phyloP scores from a whole-genome alignment of 176 grass and related monocot species.

The Tuctoria greenei region DNA sequence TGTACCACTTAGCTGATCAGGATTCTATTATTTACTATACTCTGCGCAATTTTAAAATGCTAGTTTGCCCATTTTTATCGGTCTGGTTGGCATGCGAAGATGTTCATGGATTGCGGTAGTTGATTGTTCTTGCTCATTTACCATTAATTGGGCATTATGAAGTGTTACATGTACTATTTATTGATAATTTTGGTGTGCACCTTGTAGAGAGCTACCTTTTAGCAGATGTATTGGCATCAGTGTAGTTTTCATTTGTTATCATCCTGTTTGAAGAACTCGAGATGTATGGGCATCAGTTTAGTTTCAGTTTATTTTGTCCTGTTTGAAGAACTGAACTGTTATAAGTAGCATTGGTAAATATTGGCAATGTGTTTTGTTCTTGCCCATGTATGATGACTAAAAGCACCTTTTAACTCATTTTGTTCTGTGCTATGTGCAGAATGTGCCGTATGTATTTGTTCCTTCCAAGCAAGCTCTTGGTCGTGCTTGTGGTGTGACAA shows the following conservation, averaged over 20 bases:
- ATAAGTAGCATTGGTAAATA: not conserved
- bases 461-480: conserved; percentile 83
- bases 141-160: not conserved
- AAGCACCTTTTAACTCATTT: not conserved
- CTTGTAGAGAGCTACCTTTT: not conserved
- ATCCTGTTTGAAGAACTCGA: conserved; percentile 11
- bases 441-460: conserved; percentile 86
- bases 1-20: not conserved
- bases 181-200: not conserved
- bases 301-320: not conserved
- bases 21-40: not conserved
- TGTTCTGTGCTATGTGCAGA: conserved; percentile 40
- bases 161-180: not conserved
- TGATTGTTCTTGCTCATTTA: not conserved
- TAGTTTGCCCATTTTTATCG: not conserved
- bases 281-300: not conserved
- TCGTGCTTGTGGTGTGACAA: conserved; percentile 83
- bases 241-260: not conserved
- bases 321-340: not conserved
- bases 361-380: not conserved
- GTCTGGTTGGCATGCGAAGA: not conserved
- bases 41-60: not conserved
- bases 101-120: not conserved
- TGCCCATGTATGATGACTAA: not conserved
- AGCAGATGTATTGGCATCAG: not conserved